Evolutionary conservation across 768 basidiomycete species (phyloP), one percentile per base, ranked within the genome.

Genomic region (Suillus lakei): DNA sequence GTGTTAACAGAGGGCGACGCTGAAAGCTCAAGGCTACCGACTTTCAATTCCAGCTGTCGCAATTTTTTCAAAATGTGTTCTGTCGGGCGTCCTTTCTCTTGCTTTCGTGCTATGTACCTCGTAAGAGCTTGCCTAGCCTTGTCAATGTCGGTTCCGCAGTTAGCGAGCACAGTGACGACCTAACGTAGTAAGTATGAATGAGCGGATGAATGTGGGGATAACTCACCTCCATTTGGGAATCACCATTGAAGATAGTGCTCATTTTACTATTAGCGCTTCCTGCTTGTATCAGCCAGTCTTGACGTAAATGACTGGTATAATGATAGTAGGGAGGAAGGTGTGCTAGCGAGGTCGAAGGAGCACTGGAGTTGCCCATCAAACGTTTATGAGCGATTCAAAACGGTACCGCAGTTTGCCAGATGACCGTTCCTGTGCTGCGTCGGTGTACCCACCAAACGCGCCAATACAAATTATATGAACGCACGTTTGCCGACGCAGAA

Each of bases 131-230:
- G 69, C 48, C 70, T 69, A 16, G 76, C 76, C 46, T 15, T 70
- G 46, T 66, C 68, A 7, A 68, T 74, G 62, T 77, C 77, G 38
- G 67, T 66, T 8, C 76, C 76, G 55, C 76, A 77, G 23, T 78
- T 78, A 2, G 76, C 76, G n/a, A 77, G 66, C 32, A 77, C 76
- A 8, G 75, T 16, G 59, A 78, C 71, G 63, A 76, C 76, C 76
- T 76, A 43, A 68, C 32, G 9, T 10, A 48, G 28, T 28, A 61
- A 21, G 26, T 21, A n/a, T 65, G 30, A 15, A 60, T 28, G 13
- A 61, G 15, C 10, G 6, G 2, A 13, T 30, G 6, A 5, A 30
- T 16, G 28, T 18, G 63, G 56, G 36, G 23, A 26, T 13, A 36
- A 38, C 38, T 34, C n/a, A 76, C 75, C 73, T 76, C 75, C 54